Percentiles rank a stretch among this genome's conserved stretches.
Conservation (phyloP, 2,329 filamentous ascomycete genomes). For the Fulvia fulva region DNA sequence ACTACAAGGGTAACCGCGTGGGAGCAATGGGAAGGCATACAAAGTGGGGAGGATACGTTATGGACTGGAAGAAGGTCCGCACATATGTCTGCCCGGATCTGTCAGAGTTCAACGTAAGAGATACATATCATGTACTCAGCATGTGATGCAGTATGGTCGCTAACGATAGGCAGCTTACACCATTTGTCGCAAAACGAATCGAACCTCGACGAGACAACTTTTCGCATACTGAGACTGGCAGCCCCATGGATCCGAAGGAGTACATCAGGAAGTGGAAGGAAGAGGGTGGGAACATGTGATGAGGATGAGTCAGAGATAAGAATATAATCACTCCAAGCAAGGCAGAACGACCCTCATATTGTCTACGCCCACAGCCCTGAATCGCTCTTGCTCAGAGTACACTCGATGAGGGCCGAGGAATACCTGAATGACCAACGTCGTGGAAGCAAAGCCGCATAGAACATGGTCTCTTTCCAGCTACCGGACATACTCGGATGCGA, state of each 20-base stretch:
- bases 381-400: no score
- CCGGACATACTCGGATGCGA: no score
- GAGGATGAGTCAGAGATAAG: not conserved
- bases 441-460: no score
- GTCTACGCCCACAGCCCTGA: no score
- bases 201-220: slow-evolving; percentile 52
- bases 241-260: slow-evolving; percentile 30
- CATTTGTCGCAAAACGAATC: slow-evolving; percentile 67
- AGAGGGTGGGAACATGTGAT: slow-evolving; percentile 31
- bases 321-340: no score
- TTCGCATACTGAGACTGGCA: slow-evolving; percentile 28
- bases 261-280: slow-evolving; percentile 34
- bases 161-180: slow-evolving; percentile 60
- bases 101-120: slow-evolving; percentile 66
- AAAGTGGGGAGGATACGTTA: slow-evolving; percentile 74
- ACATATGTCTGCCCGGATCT: slow-evolving; percentile 80
- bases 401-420: no score
- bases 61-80: slow-evolving; percentile 84
- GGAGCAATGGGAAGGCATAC: slow-evolving; percentile 84
- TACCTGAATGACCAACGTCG: no score
- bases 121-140: not conserved
- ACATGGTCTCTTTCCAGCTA: no score
- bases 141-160: not conserved
- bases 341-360: no score
- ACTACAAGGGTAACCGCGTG: slow-evolving; percentile 92